phyloP scores from a whole-genome alignment of 495 filamentous ascomycete genomes.

The Elasticomyces elasticus region DNA sequence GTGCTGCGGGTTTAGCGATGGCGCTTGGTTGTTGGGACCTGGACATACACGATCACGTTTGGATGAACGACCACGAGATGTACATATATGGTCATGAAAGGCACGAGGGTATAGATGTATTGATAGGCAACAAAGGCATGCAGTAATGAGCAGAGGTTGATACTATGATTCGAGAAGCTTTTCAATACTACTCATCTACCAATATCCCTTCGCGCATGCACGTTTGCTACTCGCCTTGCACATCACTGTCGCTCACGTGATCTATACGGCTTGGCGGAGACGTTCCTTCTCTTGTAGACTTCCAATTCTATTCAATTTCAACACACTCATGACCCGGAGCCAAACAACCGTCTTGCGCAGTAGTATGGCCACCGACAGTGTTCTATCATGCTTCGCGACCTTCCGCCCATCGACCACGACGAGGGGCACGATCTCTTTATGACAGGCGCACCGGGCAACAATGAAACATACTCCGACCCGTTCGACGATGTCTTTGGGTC shows the following conservation, averaged over 20 bases:
- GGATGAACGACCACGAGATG: not conserved
- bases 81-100: not conserved
- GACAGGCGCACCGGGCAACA: not conserved
- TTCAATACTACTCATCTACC: too few species aligned
- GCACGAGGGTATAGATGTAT: not conserved
- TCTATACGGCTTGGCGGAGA: too few species aligned
- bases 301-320: not conserved
- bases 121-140: not conserved
- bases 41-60: not conserved
- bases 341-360: not conserved
- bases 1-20: not conserved
- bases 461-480: constrained; percentile 8
- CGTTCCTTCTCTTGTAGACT: too few species aligned
- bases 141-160: constrained; percentile 4
- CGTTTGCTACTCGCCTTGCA: too few species aligned
- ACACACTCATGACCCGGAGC: not conserved
- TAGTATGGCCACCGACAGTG: not conserved
- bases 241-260: too few species aligned
- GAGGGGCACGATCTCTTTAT: not conserved
- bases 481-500: constrained; percentile 34
- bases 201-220: too few species aligned
- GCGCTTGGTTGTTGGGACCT: not conserved
- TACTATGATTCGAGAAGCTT: too few species aligned
- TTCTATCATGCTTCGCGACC: constrained; percentile 14
- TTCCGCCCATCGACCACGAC: not conserved